phyloP scores from a whole-genome alignment of 2,329 filamentous ascomycete genomes.

The Coniochaeta ligniaria region DNA sequence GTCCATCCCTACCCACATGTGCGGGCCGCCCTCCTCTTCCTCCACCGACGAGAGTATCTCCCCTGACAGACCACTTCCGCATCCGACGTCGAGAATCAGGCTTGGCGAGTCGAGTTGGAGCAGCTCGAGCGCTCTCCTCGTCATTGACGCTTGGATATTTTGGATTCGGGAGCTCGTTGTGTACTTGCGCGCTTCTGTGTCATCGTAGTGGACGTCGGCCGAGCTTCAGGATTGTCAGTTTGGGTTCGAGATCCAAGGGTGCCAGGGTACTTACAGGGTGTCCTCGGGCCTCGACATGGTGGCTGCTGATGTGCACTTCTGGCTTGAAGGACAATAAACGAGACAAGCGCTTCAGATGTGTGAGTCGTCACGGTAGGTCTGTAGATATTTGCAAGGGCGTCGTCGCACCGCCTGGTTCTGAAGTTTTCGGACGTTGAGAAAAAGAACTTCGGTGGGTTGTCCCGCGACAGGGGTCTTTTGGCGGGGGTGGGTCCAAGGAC shows the following conservation, averaged over 20 bases:
- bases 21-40: conserved; percentile 69
- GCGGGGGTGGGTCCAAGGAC: neutral
- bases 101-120: conserved; percentile 75
- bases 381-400: too few relatives aligned
- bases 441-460: conserved; percentile 5
- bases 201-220: conserved; percentile 96
- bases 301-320: too few relatives aligned
- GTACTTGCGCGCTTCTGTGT: conserved; percentile 92
- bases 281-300: conserved; percentile 97
- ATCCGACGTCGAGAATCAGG: conserved; percentile 92
- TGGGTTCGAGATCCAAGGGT: neutral
- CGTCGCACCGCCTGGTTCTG: neutral
- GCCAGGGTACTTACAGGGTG: conserved; percentile 57
- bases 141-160: conserved; percentile 93
- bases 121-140: conserved; percentile 83
- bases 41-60: conserved; percentile 77
- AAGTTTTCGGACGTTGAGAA: neutral
- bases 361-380: too few relatives aligned
- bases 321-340: too few relatives aligned
- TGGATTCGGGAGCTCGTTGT: conserved; percentile 94
- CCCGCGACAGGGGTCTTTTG: neutral
- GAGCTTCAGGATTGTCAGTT: conserved; percentile 46
- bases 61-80: conserved; percentile 87
- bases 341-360: too few relatives aligned
- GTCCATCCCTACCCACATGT: conserved; percentile 97